Evolutionary conservation across 2,329 filamentous ascomycete genomes (phyloP), one percentile per base, ranked within the genome.

Genomic region (Botrytis fragariae): DNA sequence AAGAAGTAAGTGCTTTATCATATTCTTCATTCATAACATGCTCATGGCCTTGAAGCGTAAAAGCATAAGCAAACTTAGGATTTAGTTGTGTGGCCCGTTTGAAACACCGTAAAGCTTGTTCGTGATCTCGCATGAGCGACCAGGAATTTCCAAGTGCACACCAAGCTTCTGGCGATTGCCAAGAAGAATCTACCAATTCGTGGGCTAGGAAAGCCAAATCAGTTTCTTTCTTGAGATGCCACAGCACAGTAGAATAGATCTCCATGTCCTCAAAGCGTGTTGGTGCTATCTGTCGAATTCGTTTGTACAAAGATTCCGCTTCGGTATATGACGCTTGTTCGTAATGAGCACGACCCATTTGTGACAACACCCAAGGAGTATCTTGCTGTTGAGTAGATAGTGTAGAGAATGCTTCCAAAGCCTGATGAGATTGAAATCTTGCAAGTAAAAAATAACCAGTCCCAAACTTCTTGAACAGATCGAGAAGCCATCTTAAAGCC

Each of bases 191-290:
- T 69, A 97, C 88, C 59, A 98, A 86, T 79, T 97, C 93, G 79
- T 98, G 95, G 0, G 95, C 94, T 42, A 99, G 86, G 82, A 96
- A 97, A 0, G 95, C 95, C 35, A 99, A 86, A 75, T 98, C 93
- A 0, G 94, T 93, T 80, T 98, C 95, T 76, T 93, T 91, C 82
- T 97, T 97, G 75, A 98, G 85, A 82, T 98, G 95, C 96, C 97
- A 99, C n/a, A 99, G 87, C n/a, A 97, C 92, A 0, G 96, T 99
- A 22, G 95, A 98, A 83, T 97, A 99, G 51, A 98, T 91, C 81
- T 99, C 96, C 95, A 98, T 98, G 80, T 98, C 95, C 80, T 97
- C 92, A 62, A 97, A 86, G 6, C 93, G 90, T 1, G 93, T 93
- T 1, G 95, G 95, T 20, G 93, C 91, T 77, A 96, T 86, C 45